Percentiles rank a stretch among this genome's conserved stretches.
These are phyloP conservation scores for Parmelia sp. DNA, from an alignment of 495 filamentous ascomycete genomes.

Conservation along the genomic window DNA sequence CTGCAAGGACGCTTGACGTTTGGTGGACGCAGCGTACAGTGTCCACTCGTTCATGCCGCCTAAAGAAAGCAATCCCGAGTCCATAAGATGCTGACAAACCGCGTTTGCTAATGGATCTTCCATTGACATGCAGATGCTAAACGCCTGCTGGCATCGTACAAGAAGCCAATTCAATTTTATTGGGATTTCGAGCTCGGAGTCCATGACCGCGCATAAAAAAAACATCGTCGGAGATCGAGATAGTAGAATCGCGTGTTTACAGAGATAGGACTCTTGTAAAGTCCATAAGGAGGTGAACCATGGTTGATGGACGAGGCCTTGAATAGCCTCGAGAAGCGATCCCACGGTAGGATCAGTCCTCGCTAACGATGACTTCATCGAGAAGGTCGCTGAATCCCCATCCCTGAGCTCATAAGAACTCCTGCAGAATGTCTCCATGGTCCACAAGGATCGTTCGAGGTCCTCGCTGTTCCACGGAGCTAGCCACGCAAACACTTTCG, in stretches of 20 bases:
- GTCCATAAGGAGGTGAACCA: no score
- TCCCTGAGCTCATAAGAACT: not conserved
- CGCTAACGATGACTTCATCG: not conserved
- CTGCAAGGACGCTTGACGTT: conserved; percentile 3
- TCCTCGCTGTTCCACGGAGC: not conserved
- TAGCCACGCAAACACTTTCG: not conserved
- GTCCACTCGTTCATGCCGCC: not conserved
- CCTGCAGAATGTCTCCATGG: not conserved
- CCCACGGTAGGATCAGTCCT: not conserved
- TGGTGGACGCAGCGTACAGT: conserved; percentile 2
- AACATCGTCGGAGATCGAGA: not conserved
- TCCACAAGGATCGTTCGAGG: not conserved
- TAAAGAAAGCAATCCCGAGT: not conserved
- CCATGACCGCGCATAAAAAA: not conserved
- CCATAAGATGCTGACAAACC: conserved; percentile 3
- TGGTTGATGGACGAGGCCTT: not conserved
- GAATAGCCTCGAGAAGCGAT: not conserved
- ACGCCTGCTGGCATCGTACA: conserved; percentile 2
- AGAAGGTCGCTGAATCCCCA: not conserved
- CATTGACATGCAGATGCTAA: not conserved
- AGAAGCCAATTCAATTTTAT: conserved; percentile 5
- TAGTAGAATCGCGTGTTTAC: not conserved
- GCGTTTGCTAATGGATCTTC: not conserved
- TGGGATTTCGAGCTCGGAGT: not conserved
- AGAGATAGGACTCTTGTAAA: no score